A percentile compares a stretch with the other conserved stretches of the same genome.
Evolutionary conservation across 2,329 filamentous ascomycete species (phyloP).

Genomic region (Eutypa lata): DNA sequence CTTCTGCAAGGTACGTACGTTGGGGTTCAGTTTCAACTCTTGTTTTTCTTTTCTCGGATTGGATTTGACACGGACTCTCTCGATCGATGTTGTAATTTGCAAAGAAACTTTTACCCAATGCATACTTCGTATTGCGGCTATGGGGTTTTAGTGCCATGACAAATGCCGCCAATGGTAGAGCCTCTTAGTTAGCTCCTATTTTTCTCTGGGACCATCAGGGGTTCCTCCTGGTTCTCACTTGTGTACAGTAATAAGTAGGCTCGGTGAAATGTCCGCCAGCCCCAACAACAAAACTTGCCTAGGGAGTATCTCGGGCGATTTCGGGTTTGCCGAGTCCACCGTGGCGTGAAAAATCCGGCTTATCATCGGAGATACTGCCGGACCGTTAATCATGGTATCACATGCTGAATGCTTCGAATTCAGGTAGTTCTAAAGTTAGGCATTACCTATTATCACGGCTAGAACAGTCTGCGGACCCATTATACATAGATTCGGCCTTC

Average conservation of each 20-base stretch:
- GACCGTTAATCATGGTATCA: not conserved
- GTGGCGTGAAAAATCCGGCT: not conserved
- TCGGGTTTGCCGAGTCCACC: slow-evolving; percentile 17
- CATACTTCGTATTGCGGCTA: not conserved
- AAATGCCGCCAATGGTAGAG: not conserved
- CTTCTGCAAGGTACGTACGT: not conserved
- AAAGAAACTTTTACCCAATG: not conserved
- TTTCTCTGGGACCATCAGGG: not conserved
- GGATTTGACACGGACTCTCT: not conserved
- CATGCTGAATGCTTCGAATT: too few relatives aligned
- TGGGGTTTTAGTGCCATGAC: not conserved
- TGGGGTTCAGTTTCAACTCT: too few relatives aligned
- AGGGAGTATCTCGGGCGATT: slow-evolving; percentile 16
- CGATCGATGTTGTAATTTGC: not conserved
- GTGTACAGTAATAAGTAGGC: too few relatives aligned
- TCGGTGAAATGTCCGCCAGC: not conserved
- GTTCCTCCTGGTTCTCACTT: not conserved
- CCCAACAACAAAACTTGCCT: slow-evolving; percentile 7
- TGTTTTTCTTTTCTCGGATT: too few relatives aligned
- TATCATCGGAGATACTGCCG: not conserved
- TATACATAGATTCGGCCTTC: too few relatives aligned
- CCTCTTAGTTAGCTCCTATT: too few relatives aligned
- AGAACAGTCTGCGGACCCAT: too few relatives aligned
- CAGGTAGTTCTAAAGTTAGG: too few relatives aligned
- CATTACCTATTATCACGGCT: too few relatives aligned